These are phyloP conservation scores for Echinosophora koreensis DNA, from an alignment of 306 rosid species.

Conservation along the genomic window DNA sequence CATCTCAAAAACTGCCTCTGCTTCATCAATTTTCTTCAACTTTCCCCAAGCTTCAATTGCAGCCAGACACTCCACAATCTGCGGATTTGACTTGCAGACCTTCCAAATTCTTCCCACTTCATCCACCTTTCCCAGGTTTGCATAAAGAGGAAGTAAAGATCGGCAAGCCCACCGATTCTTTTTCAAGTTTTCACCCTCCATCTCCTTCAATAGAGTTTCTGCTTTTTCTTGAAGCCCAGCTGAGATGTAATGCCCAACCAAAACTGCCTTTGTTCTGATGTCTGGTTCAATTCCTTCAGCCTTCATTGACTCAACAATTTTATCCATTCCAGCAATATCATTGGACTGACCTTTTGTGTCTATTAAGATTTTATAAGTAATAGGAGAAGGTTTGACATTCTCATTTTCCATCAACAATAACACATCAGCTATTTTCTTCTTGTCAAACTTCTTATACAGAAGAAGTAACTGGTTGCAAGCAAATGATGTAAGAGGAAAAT, in stretches of 20 bases:
- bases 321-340: conserved; percentile 86
- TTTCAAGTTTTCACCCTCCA: conserved; percentile 67
- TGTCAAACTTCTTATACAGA: conserved; percentile 77
- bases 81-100: conserved; percentile 63
- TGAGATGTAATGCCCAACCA: conserved; percentile 68
- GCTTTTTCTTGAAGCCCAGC: conserved; percentile 80
- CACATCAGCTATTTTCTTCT: conserved; percentile 80
- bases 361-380: conserved; percentile 71
- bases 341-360: conserved; percentile 67
- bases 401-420: conserved; percentile 83
- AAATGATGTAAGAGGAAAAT: conserved; percentile 67
- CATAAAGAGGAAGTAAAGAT: conserved; percentile 71
- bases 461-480: conserved; percentile 80
- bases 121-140: conserved; percentile 68
- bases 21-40: conserved; percentile 74
- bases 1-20: conserved; percentile 74
- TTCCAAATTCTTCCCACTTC: conserved; percentile 87
- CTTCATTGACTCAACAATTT: conserved; percentile 79
- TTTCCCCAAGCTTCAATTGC: conserved; percentile 88
- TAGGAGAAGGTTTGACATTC: conserved; percentile 69
- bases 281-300: conserved; percentile 72
- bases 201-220: conserved; percentile 66
- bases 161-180: conserved; percentile 51
- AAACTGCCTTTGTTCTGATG: conserved; percentile 40
- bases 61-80: conserved; percentile 58